phyloP scores from a whole-genome alignment of 2,329 filamentous ascomycete genomes.

The Penicillium sumatraense region DNA sequence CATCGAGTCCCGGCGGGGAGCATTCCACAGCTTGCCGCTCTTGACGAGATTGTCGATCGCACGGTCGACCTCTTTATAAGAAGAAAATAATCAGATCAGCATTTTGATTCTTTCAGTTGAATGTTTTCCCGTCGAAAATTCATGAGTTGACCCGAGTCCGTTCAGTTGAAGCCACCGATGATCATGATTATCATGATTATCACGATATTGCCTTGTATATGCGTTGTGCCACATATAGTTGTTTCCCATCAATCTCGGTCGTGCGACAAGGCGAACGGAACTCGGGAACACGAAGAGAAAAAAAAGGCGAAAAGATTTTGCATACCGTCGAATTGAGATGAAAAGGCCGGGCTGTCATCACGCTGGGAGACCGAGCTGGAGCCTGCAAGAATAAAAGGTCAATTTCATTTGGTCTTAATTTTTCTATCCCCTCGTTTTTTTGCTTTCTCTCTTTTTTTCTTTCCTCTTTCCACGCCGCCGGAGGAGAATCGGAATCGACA shows the following conservation, averaged over 20 bases:
- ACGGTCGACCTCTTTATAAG: slow-evolving; percentile 81
- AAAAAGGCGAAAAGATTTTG: slow-evolving; percentile 8
- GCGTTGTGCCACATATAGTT: neutral
- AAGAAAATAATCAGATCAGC: slow-evolving; percentile 29
- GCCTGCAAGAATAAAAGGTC: slow-evolving; percentile 53
- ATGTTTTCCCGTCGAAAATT: neutral
- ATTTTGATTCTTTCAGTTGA: neutral
- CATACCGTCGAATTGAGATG: slow-evolving; percentile 88
- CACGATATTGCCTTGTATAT: neutral
- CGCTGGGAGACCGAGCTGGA: slow-evolving; percentile 74
- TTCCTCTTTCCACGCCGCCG: neutral
- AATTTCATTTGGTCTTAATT: neutral
- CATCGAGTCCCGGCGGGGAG: slow-evolving; percentile 78
- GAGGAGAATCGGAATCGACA: neutral
- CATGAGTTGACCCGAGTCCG: neutral
- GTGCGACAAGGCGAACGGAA: slow-evolving; percentile 7
- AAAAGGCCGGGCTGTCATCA: slow-evolving; percentile 79
- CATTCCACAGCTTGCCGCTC: slow-evolving; percentile 88
- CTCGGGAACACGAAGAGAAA: slow-evolving; percentile 1
- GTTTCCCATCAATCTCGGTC: neutral
- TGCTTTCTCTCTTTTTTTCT: neutral
- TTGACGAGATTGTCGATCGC: slow-evolving; percentile 95
- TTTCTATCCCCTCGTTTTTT: slow-evolving; percentile 1
- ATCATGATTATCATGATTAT: neutral
- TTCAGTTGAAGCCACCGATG: neutral